Evolutionary conservation across 2,329 filamentous ascomycete species (phyloP), one percentile per base, ranked within the genome.

Genomic region (Tolypocladium amazonense): DNA sequence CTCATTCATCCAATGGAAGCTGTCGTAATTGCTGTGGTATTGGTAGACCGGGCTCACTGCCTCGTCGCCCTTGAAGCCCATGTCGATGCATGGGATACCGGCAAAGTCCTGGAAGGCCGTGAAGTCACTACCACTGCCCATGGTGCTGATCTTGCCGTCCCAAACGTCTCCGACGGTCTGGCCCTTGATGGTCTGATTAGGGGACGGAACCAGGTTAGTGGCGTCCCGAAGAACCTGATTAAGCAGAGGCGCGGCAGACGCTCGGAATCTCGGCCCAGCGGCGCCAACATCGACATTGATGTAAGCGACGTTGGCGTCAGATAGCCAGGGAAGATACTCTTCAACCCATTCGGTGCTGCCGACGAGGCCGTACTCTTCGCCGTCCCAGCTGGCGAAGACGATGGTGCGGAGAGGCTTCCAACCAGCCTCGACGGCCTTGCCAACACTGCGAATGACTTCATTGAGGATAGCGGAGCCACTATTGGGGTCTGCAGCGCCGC

Each of bases 321-420:
- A 80, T 15, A 96, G 81, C 91, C 91, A 96, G 0, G 89, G 88
- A 0, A 95, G 74, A 67, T 90, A 90, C 65, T 96, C 90, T 70
- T 96, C 92, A 0, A 96, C 90, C 91, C 92, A 96, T 70, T 96
- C 92, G 0, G 92, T 96, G 58, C 87, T 91, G 5, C 92, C 92
- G 18, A 96, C 73, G 6, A 96, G 80, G 0, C 89, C 90, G 65
- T 96, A 96, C 72, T 96, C 92, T 73, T 91, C 88, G 38, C 87
- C 88, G 63, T 91, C 88, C 88, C 88, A 90, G 70, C 84, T 88
- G 27, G 89, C 92, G 69, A 97, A 93, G 47, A 97, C 90, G 60
- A 97, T 90, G 0, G 93, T 97, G 27, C 93, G 88, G 25, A 92
- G 80, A 0, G 94, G 77, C 66, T 76, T 77, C 77, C 77, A 79